These are phyloP conservation scores for Calonectria naviculata DNA, from an alignment of 2,329 filamentous ascomycete genomes.

Conservation along the genomic window DNA sequence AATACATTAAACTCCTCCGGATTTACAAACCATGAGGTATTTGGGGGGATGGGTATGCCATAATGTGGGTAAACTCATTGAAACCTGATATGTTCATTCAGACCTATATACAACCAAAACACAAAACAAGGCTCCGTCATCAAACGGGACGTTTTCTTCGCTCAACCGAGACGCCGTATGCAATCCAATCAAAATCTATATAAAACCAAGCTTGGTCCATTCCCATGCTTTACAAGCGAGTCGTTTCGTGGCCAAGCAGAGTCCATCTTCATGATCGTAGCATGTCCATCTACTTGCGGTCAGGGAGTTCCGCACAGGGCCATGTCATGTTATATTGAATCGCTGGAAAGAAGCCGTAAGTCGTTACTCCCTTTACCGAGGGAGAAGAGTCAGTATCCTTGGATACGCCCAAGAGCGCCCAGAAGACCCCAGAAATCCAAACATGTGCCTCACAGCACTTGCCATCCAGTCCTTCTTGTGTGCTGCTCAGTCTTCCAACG, in stretches of 20 bases:
- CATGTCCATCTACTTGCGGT: not conserved
- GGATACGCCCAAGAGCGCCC: not conserved
- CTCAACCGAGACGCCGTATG: slow-evolving; percentile 6
- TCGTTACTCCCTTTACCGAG: not conserved
- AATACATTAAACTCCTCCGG: too few species aligned
- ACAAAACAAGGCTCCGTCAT: not conserved
- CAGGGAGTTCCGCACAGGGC: not conserved
- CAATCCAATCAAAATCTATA: slow-evolving; percentile 1
- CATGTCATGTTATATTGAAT: not conserved
- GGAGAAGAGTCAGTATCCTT: not conserved
- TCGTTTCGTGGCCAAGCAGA: not conserved
- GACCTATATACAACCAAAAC: slow-evolving; percentile 9
- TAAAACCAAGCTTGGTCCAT: not conserved
- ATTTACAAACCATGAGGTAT: not conserved
- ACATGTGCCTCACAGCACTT: not conserved
- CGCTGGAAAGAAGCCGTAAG: not conserved
- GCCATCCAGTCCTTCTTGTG: not conserved
- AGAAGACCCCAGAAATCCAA: not conserved
- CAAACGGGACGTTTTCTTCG: not conserved
- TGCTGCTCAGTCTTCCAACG: not conserved
- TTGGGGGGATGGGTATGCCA: not conserved
- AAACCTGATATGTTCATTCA: not conserved
- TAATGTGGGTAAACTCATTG: not conserved
- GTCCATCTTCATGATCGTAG: not conserved
- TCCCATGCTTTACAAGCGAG: not conserved